Percentiles rank a stretch among this genome's conserved stretches.
Conservation (phyloP, 139 green algal species). For the Coelastrella sp. region DNA sequence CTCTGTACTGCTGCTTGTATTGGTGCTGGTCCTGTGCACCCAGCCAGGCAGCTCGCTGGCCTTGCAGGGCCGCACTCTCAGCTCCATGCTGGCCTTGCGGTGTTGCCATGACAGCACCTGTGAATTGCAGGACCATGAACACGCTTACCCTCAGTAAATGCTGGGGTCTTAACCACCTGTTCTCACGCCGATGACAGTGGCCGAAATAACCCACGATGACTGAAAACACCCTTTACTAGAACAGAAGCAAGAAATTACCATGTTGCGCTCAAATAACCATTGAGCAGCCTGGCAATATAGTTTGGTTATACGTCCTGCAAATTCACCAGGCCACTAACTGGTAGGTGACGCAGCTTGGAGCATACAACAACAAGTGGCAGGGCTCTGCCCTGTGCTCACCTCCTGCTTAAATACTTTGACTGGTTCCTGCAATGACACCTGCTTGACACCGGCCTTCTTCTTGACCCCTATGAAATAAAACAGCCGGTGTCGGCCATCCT, state of each 20-base stretch:
- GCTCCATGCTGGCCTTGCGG: conserved; percentile 74
- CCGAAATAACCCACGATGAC: no score
- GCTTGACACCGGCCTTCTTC: conserved; percentile 64
- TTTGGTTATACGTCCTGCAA: neutral
- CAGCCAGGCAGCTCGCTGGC: conserved; percentile 62
- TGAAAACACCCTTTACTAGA: no score
- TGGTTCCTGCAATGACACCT: conserved; percentile 63
- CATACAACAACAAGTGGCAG: neutral
- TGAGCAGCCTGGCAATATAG: neutral
- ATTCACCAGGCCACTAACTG: no score
- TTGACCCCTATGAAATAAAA: conserved; percentile 84
- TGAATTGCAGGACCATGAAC: neutral
- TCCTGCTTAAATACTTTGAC: conserved; percentile 79
- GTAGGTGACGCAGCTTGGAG: no score
- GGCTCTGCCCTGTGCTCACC: neutral
- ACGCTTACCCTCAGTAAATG: no score
- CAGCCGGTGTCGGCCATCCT: conserved; percentile 32
- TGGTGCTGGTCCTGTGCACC: conserved; percentile 19
- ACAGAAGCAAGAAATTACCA: no score
- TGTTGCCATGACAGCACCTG: conserved; percentile 49
- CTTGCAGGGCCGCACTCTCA: conserved; percentile 75
- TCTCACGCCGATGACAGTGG: no score
- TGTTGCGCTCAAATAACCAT: no score
- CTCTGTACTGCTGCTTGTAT: neutral
- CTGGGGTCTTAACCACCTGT: no score